Evolutionary conservation across 345 rosid genomes (phyloP).

Genomic region (Raphanus raphanistrum): DNA sequence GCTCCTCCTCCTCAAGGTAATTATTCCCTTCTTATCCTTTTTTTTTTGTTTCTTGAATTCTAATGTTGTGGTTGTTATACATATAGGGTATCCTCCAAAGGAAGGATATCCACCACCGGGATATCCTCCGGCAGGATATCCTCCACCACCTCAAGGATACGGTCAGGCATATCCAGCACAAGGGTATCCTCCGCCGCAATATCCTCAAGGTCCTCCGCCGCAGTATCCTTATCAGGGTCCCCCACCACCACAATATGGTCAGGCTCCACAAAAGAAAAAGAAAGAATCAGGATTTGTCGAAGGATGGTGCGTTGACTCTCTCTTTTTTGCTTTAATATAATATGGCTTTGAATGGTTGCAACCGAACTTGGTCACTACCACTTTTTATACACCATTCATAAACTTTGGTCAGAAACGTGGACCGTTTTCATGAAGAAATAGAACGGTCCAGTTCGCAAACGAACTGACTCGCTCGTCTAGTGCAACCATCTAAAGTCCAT

Average conservation of each 20-base stretch:
- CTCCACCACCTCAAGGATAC: conserved; percentile 42
- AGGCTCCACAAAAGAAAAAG: conserved; percentile 27
- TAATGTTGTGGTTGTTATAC: not conserved
- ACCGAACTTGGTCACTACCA: not conserved
- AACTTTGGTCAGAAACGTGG: not conserved
- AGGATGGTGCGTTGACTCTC: conserved; percentile 55
- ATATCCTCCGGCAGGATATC: conserved; percentile 35
- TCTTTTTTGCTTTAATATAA: not conserved
- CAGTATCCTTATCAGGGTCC: conserved; percentile 43
- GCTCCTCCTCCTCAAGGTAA: conserved; percentile 76
- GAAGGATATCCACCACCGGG: conserved; percentile 46
- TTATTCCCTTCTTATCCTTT: not conserved
- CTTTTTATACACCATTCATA: not conserved
- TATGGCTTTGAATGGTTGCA: not conserved
- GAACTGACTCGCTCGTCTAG: not conserved
- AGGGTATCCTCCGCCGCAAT: conserved; percentile 51
- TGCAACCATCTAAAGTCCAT: not conserved
- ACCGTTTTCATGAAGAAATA: not conserved
- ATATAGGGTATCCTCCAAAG: conserved; percentile 32
- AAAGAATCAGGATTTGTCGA: conserved; percentile 47
- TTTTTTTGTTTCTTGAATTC: not conserved
- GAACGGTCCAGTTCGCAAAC: not conserved
- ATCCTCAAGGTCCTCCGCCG: conserved; percentile 44
- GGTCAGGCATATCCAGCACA: conserved; percentile 45
- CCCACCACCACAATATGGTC: conserved; percentile 30